These are phyloP conservation scores for Coprinopsis marcescibilis DNA, from an alignment of 768 basidiomycete genomes.

Conservation along the genomic window DNA sequence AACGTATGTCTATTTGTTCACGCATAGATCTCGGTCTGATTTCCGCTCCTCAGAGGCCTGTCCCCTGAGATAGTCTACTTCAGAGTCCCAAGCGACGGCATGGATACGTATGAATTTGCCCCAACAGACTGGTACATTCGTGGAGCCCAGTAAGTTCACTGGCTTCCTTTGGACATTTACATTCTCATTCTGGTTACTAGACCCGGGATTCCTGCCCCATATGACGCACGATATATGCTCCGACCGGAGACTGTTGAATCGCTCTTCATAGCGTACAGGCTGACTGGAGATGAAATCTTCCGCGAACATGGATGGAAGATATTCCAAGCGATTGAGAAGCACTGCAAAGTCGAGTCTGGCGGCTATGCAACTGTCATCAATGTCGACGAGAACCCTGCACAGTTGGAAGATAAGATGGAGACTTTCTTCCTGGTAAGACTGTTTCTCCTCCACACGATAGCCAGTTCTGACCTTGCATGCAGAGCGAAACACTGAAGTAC, in stretches of 20 bases:
- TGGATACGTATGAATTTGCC: conserved; percentile 34
- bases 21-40: not conserved
- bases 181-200: conserved; percentile 9
- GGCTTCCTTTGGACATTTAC: not conserved
- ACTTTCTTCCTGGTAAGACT: conserved; percentile 81
- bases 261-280: conserved; percentile 83
- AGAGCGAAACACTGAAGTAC: conserved; percentile 93
- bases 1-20: conserved; percentile 48
- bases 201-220: conserved; percentile 35
- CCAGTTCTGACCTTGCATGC: conserved; percentile 1
- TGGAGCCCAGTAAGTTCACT: conserved; percentile 44
- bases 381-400: conserved; percentile 69
- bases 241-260: conserved; percentile 93
- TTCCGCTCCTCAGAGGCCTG: conserved; percentile 56
- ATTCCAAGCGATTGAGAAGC: conserved; percentile 83
- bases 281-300: conserved; percentile 80
- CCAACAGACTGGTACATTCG: conserved; percentile 88
- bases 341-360: conserved; percentile 71
- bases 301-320: conserved; percentile 85
- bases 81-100: conserved; percentile 49
- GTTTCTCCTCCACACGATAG: not conserved
- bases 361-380: conserved; percentile 85
- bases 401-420: conserved; percentile 88
- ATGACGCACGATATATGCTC: conserved; percentile 91
- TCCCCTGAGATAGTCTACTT: conserved; percentile 89